Evolutionary conservation across 106 monocot species (phyloP), one percentile per base, ranked within the genome.

Genomic region (Agapanthus africanus): DNA sequence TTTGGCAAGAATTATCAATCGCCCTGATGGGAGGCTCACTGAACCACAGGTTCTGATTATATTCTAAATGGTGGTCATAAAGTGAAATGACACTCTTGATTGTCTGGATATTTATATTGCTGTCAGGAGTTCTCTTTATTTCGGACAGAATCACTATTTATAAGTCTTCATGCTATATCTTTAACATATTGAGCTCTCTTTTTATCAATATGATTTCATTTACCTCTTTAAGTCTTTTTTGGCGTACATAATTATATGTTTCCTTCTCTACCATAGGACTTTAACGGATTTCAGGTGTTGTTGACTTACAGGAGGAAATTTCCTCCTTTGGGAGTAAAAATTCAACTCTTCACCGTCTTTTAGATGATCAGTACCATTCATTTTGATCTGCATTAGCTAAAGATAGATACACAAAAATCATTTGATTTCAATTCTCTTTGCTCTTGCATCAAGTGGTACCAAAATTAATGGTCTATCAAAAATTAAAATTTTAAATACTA

Each of bases 1-100:
- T 40, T 71, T 80, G 59, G 63, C 80, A 42, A 67, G 66, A 71
- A 31, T 80, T 47, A 67, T 80, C 31, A 71, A 70, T 50, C 70
- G 65, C 15, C 66, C 65, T 66, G 71, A 38, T 69, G 31, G 11
- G 16, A 70, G 65, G 11, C 74, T 80, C n/a, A 71, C 70, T 37
- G 74, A 80, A 71, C 66, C 65, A 34, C 75, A 80, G 74, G 80
- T 75, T 15, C n/a, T 72, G 9, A 25, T 65, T 65, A 40, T 26
- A 37, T 39, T 26, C n/a, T 65, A 13, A 37, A 39, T 63, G 26
- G 26, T 56, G 0, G 27, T 30, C 23, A 52, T 25, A 52, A 52
- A 0, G 52, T 25, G n/a, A 23, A 23, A 52, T 52, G 4, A 52
- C 22, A 52, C 21, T 23, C 52, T 52, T 23, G 22, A 23, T 52